Evolutionary conservation across 495 filamentous ascomycete genomes (phyloP), one percentile per base, ranked within the genome.

Genomic region (Neurospora sp.): DNA sequence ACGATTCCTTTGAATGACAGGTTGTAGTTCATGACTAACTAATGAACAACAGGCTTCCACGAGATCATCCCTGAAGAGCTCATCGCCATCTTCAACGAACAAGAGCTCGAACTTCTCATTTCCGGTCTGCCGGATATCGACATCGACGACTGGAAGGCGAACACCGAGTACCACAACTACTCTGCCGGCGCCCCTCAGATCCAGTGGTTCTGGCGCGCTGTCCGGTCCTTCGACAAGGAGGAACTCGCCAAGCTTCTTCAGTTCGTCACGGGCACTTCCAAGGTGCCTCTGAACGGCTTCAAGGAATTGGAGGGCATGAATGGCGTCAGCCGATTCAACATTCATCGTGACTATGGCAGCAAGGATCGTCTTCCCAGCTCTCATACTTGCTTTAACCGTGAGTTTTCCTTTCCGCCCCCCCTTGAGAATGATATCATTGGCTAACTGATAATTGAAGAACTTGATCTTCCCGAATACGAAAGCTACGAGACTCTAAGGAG

Each of bases 271-370:
- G 96, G 96, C 77, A 99, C 96, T 15, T 96, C 93, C 83, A 99
- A 99, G 85, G 96, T 99, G 34, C 96, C 96, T 59, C 90, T 99
- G 66, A 99, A 99, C 77, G 96, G 96, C 36, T 99, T 99, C 88
- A 97, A 96, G 84, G 95, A 99, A 82, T 89, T 99, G 31, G 96
- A 99, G 83, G 96, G 96, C 74, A 99, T 99, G 96, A 98, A 99
- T 81, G 96, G 96, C 62, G 91, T 99, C 84, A 96, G 92, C 82
- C 89, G 92, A 75, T 99, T 99, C 90, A 99, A 97, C 82, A 98
- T 99, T 77, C 96, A 99, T 80, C 92, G 96, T 70, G 96, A 98
- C 81, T 98, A 97, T 82, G 96, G 96, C 74, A 97, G 92, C 87
- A 98, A 98, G 83, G 94, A 98, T 79, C 91, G 96, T 72, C 88